Base-by-base conservation (phyloP, 2,329 filamentous ascomycete species). In the Sporothrix brasiliensis region DNA sequence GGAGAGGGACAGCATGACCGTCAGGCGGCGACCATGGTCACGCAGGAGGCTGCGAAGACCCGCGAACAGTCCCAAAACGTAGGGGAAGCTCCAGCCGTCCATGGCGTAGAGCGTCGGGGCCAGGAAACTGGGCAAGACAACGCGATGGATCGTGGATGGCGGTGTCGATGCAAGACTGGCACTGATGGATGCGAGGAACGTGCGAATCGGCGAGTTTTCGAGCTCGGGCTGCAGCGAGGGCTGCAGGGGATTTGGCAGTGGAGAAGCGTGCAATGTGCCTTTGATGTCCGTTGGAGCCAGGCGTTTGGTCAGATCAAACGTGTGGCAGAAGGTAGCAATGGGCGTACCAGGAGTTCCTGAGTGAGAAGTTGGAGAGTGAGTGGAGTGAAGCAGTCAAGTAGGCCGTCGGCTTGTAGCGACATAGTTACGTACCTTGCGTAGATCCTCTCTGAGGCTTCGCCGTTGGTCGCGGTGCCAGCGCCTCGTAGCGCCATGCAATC, bases 401-500 rank as follows among this genome's bases (percentile, higher is more conserved):
- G 41, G 11, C 41, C 3, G 5, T 44, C 41, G 11, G 14, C 4
- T 34, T 34, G 34, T 13, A 54, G 27, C 14, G 4, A 14, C 24
- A 7, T 16, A 6, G 53, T 14, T 5, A 9, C 53, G 0, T 34
- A 56, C 53, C 53, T 56, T 54, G 52, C n/a, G 63, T 19, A 16
- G 61, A 30, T 3, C 71, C 41, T 24, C 56, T 52, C 16, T 49
- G 21, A 3, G 65, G 6, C 19, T 24, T 30, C 7, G 68, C n/a
- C 7, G 65, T 47, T 5, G 58, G 47, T 47, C 63, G 70, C 3
- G 69, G 34, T 6, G 73, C 91, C 68, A 98, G 80, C 47, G 89
- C 87, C 80, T 98, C 94, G 81, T 99, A 99, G 79, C 95, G 87
- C 95, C 95, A 99, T 3, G 95, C 95, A 82, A 99, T 99, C 82